Base-by-base conservation (phyloP, 1,284 basidiomycete genomes). In the Termitomyces sp. region DNA sequence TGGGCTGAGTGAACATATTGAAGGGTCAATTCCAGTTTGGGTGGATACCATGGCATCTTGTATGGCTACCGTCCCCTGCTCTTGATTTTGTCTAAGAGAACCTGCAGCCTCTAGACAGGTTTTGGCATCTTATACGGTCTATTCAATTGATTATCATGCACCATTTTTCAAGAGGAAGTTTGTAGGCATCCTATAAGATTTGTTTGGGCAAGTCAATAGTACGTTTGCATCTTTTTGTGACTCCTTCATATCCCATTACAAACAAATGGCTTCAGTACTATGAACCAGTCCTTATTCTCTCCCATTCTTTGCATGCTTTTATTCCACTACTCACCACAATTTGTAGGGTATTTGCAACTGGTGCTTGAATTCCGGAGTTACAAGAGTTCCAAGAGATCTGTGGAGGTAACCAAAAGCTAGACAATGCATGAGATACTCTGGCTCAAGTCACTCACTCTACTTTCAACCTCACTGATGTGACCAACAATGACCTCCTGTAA, bases 341-440 rank as follows among this genome's bases (percentile, higher is more conserved):
- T n/a, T 19, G 26, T 58, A 93, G 92, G 46, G 70, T 98, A 46
- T 97, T 97, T 68, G 81, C 79, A 47, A 93, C 93, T 66, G 93
- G 93, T 18, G 89, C 93, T 4, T 81, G 85, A 30, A 90, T 90
- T 56, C 73, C 97, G 40, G 88, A 91, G 46, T 81, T 92, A 41
- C 86, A 93, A 45, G 90, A 91, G 66, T 77, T 98, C 24, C 77
- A 86, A 38, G 91, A 96, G 60, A 82, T 96, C 24, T 84, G 86
- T 54, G 81, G 83, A 19, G 91, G 97, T 62, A 99, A 95, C 68
- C 86, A 88, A 54, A 81, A 87, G 56, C 75, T 97, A 49, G 77
- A 82, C 50, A 97, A 88, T 64, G 85, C 89, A 9, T 84, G 85
- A 74, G 93, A 90, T 86, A 51, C 18, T 14, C 59, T 28, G 28